Conservation (phyloP, 768 basidiomycete genomes). For the Sarcodon aspratus region DNA sequence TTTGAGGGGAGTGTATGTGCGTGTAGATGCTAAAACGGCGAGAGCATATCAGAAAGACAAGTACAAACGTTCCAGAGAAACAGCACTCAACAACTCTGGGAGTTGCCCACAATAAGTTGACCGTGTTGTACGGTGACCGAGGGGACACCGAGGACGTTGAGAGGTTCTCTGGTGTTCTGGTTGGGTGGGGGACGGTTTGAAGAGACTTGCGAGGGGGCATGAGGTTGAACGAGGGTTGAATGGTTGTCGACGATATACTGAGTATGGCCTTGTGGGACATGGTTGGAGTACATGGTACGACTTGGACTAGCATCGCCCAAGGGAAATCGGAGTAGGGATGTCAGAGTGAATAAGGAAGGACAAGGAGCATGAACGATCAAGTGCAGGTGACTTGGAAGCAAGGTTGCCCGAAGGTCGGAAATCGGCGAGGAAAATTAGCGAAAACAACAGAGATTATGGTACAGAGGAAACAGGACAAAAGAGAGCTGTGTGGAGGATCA, state of each 20-base stretch:
- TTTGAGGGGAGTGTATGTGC: slow-evolving; percentile 92
- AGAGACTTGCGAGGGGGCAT: slow-evolving; percentile 7
- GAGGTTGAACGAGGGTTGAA: slow-evolving; percentile 11
- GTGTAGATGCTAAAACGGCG: slow-evolving; percentile 50
- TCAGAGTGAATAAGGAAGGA: slow-evolving; percentile 12
- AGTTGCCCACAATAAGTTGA: slow-evolving; percentile 60
- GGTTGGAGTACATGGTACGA: slow-evolving; percentile 46
- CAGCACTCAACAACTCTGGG: slow-evolving; percentile 47
- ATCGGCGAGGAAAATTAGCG: too few relatives aligned
- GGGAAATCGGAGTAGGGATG: slow-evolving; percentile 20
- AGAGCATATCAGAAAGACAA: background rate
- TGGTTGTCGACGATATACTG: slow-evolving; percentile 1
- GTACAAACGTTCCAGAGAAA: background rate
- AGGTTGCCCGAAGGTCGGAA: too few relatives aligned
- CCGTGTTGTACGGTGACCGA: slow-evolving; percentile 64
- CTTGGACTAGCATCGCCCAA: slow-evolving; percentile 39
- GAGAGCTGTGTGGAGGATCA: too few relatives aligned
- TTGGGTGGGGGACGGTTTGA: slow-evolving; percentile 9
- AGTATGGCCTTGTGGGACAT: slow-evolving; percentile 32
- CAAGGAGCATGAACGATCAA: slow-evolving; percentile 11
- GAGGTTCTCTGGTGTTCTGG: slow-evolving; percentile 39
- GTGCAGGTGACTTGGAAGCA: too few relatives aligned
- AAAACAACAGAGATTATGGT: too few relatives aligned
- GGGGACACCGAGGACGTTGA: slow-evolving; percentile 64
- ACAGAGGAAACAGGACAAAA: too few relatives aligned